phyloP scores from a whole-genome alignment of 495 filamentous ascomycete genomes.

The Podospora sp. region DNA sequence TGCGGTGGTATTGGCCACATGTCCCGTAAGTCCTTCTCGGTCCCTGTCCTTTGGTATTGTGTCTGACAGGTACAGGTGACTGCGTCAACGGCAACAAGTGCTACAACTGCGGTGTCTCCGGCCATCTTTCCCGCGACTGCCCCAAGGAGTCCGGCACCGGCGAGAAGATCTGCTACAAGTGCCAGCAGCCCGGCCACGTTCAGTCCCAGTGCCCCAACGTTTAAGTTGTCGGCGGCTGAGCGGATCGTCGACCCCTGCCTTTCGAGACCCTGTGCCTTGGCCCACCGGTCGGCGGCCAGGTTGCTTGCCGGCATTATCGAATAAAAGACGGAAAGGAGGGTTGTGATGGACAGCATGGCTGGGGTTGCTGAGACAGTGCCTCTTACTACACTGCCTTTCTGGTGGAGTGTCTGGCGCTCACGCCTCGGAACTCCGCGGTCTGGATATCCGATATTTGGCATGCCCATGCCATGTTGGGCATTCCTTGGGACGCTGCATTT shows the following conservation, averaged over 20 bases:
- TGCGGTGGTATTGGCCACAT: slow-evolving; percentile 82
- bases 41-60: not conserved
- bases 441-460: slow-evolving; percentile 40
- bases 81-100: slow-evolving; percentile 99
- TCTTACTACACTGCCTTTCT: slow-evolving; percentile 38
- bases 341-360: slow-evolving; percentile 23
- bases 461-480: slow-evolving; percentile 26
- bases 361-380: slow-evolving; percentile 33
- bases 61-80: slow-evolving; percentile 54
- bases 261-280: slow-evolving; percentile 28
- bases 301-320: slow-evolving; percentile 26
- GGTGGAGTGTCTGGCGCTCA: slow-evolving; percentile 32
- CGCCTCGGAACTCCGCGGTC: slow-evolving; percentile 33
- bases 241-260: not conserved
- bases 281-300: slow-evolving; percentile 28
- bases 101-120: slow-evolving; percentile 98
- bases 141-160: slow-evolving; percentile 76
- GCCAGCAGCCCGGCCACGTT: slow-evolving; percentile 97
- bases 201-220: slow-evolving; percentile 85
- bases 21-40: slow-evolving; percentile 60
- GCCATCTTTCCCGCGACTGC: slow-evolving; percentile 94
- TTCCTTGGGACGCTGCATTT: slow-evolving; percentile 18
- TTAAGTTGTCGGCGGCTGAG: slow-evolving; percentile 25
- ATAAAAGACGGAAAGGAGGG: slow-evolving; percentile 29
- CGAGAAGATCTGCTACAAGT: slow-evolving; percentile 98